Percentiles rank a stretch among this genome's conserved stretches.
These are phyloP conservation scores for Flagelloscypha sp. DNA, from an alignment of 768 basidiomycete genomes.

Conservation along the genomic window DNA sequence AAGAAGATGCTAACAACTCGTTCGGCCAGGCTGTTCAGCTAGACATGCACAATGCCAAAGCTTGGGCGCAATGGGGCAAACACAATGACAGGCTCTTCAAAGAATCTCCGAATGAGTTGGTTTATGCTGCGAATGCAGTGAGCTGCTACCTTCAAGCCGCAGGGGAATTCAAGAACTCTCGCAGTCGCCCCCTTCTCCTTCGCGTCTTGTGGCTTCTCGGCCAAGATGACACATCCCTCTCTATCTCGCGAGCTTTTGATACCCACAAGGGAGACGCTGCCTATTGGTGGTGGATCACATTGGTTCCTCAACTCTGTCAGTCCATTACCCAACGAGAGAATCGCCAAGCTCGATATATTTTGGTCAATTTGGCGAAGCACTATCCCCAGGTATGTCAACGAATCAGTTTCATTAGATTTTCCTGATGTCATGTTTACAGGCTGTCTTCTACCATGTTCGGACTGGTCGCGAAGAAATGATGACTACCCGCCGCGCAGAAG, in stretches of 20 bases:
- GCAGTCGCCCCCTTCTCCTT: slow-evolving; percentile 83
- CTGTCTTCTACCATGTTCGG: slow-evolving; percentile 90
- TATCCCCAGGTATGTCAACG: slow-evolving; percentile 74
- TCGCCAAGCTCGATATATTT: slow-evolving; percentile 82
- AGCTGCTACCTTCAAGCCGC: slow-evolving; percentile 98
- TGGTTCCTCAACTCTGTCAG: slow-evolving; percentile 88
- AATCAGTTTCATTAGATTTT: slow-evolving; percentile 4
- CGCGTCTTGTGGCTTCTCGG: slow-evolving; percentile 96
- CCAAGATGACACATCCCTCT: slow-evolving; percentile 70
- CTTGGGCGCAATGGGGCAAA: slow-evolving; percentile 98
- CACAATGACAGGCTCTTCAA: slow-evolving; percentile 93
- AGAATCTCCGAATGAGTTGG: slow-evolving; percentile 65
- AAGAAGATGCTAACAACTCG: slow-evolving; percentile 84
- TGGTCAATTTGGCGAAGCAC: slow-evolving; percentile 82
- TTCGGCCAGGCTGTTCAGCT: slow-evolving; percentile 95
- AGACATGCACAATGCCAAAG: slow-evolving; percentile 90
- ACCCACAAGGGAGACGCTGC: slow-evolving; percentile 94
- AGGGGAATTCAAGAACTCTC: slow-evolving; percentile 88
- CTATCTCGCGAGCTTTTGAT: slow-evolving; percentile 78
- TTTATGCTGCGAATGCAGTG: slow-evolving; percentile 82
- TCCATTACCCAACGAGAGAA: slow-evolving; percentile 89
- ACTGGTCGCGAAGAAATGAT: slow-evolving; percentile 71
- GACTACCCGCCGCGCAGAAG: slow-evolving; percentile 24
- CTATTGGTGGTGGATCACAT: slow-evolving; percentile 98
- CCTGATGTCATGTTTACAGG: slow-evolving; percentile 38